Evolutionary conservation across 352 stramenopile genomes (phyloP).

Genomic region (Pythium chondricola): DNA sequence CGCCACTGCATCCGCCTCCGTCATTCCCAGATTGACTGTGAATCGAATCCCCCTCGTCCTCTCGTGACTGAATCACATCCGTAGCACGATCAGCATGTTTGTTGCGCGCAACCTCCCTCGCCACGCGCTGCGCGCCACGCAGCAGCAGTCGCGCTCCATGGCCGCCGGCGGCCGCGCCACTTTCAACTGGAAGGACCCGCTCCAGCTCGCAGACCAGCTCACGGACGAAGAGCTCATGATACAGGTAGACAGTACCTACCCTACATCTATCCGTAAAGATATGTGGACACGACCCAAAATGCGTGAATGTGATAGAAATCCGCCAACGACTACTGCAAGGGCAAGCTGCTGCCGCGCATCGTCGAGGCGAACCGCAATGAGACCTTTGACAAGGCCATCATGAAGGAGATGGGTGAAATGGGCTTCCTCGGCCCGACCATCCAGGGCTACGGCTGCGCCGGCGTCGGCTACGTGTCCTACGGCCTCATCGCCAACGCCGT

Average conservation of each 20-base stretch:
- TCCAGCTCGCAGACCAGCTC: constrained; percentile 69
- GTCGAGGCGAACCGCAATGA: constrained; percentile 93
- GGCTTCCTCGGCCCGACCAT: constrained; percentile 94
- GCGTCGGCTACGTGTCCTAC: constrained; percentile 95
- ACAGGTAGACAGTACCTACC: constrained; percentile 37
- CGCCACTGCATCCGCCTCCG: not conserved
- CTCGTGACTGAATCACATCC: too few species aligned
- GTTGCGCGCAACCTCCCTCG: constrained; percentile 16
- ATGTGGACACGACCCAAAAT: not conserved
- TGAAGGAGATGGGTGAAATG: constrained; percentile 92
- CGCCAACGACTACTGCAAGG: constrained; percentile 91
- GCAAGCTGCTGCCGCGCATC: constrained; percentile 91
- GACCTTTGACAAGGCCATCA: constrained; percentile 91
- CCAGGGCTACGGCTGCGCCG: constrained; percentile 92
- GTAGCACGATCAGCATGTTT: constrained; percentile 24
- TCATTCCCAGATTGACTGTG: constrained; percentile 14
- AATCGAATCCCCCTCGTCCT: not conserved
- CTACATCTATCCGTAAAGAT: too few species aligned
- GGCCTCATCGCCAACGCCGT: constrained; percentile 96
- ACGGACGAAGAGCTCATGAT: constrained; percentile 91
- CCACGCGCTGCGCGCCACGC: constrained; percentile 16
- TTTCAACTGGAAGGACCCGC: constrained; percentile 82
- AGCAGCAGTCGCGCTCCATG: constrained; percentile 25
- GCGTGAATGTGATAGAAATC: constrained; percentile 63
- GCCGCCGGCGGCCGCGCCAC: constrained; percentile 31